Base-by-base conservation (phyloP, 225 moss, liverwort and hornwort genomes). In the Pseudoscleropodium purum region DNA sequence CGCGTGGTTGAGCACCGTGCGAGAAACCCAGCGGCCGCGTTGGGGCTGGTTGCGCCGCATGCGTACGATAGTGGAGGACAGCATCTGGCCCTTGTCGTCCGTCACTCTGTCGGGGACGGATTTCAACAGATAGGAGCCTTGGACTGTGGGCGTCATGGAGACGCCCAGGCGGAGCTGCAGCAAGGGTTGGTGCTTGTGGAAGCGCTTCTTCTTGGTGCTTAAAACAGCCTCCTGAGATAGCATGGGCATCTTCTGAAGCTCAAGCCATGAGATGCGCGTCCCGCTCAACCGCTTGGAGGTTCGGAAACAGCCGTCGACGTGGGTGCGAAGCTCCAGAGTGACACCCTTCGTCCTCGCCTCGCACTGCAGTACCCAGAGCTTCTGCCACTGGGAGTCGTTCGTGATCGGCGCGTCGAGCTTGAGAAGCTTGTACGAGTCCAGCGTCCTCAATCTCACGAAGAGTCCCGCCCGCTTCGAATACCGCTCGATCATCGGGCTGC, bases 31-130 rank as follows among this genome's bases (percentile, higher is more conserved):
- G 85, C 97, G 94, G 7, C 96, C 96, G 64, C 91, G 83, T 82
- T 97, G 97, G 7, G 97, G 97, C 90, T 92, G 90, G 87, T 96
- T 93, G n/a, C 94, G 96, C 8, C 91, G 84, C 94, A 93, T 94
- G 72, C 92, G 94, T 43, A 97, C 93, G 70, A 96, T 94, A 9
- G 91, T 85, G 37, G 74, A 88, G 17, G 97, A 97, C 68, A 97
- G 87, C 97, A 96, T 97, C 80, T 91, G 91, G 59, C 97, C 96
- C 69, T 88, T 93, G 73, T 97, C 94, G 72, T 97, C 96, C 73
- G 97, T 96, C 75, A 97, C 97, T 37, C 95, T 90, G 67, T 97
- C 97, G 27, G 97, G 94, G 18, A 96, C 96, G 39, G 96, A 94
- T 89, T 97, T 97, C 85, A 97, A 82, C 64, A 97, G 87, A 87